A percentile compares a stretch with the other conserved stretches of the same genome.
These are phyloP conservation scores for Phaseolus coccineus DNA, from an alignment of 331 rosid species.

Conservation along the genomic window DNA sequence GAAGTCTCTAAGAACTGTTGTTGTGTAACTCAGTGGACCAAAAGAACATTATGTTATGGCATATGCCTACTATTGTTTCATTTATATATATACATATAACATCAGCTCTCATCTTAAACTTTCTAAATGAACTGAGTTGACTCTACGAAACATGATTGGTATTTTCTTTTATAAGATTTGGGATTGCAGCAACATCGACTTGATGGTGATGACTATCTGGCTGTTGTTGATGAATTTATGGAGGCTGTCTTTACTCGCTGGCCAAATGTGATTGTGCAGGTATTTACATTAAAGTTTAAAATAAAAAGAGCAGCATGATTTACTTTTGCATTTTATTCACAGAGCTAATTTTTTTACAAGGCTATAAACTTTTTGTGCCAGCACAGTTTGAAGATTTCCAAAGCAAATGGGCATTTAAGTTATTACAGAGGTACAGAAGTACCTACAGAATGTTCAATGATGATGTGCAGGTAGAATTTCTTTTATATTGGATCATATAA, in stretches of 20 bases:
- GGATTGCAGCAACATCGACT: constrained; percentile 92
- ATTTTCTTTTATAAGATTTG: constrained; percentile 64
- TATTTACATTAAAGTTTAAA: constrained; percentile 42
- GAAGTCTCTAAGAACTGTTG: constrained; percentile 12
- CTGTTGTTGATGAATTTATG: constrained; percentile 96
- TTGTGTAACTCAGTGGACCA: constrained; percentile 24
- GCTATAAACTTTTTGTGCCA: constrained; percentile 26
- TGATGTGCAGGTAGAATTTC: constrained; percentile 87
- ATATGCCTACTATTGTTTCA: constrained; percentile 8
- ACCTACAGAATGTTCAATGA: constrained; percentile 97
- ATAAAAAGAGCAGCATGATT: not conserved
- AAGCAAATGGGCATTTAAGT: constrained; percentile 99
- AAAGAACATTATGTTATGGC: constrained; percentile 4
- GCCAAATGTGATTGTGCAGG: constrained; percentile 99
- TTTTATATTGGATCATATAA: not conserved
- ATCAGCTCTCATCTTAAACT: constrained; percentile 27
- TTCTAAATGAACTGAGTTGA: constrained; percentile 33
- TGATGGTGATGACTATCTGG: constrained; percentile 92
- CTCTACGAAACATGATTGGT: constrained; percentile 33
- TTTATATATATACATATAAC: not conserved
- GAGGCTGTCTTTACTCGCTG: constrained; percentile 98
- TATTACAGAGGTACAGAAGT: constrained; percentile 91
- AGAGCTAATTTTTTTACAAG: not conserved
- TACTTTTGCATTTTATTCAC: not conserved
- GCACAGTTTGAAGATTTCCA: constrained; percentile 98